Evolutionary conservation across 768 basidiomycete species (phyloP), one percentile per base, ranked within the genome.

Genomic region (Pleurotus sapidus): DNA sequence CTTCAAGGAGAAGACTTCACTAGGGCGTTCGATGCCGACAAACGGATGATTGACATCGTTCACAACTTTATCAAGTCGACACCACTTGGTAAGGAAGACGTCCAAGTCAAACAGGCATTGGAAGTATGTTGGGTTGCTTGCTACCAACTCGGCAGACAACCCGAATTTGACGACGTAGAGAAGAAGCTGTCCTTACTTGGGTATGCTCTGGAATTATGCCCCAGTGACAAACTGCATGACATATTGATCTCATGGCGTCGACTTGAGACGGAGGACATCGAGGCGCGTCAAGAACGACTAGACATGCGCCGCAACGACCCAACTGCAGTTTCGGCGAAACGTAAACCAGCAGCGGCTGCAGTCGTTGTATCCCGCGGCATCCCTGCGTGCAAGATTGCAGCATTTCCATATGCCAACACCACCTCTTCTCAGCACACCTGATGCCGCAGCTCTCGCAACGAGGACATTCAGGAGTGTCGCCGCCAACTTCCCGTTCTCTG

Each of bases 41-140:
- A 88, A 60, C 75, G 77, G 40, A 94, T 95, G 86, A 82, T 92
- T 15, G 74, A 81, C 48, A 78, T 72, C 18, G 84, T 90, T 39
- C 67, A 76, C n/a, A 67, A 73, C 14, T 69, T 93, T 47, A 76
- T 79, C 25, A 59, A 73, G 1, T 64, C 75, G 7, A 25, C 64
- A 5, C 53, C 71, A 0, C 48, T 59, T 11, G 63, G 64, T 23
- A 39, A 65, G 2, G 73, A 75, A n/a, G 77, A 82, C 38, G 67
- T 70, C 12, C 69, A 71, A 57, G 63, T 84, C 25, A 69, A 73
- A 57, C 86, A 89, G 59, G 89, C 88, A 1, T 80, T 80, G 47
- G 88, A 93, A 61, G 88, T 95, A 37, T 92, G 89, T 61, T 98
- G 95, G 95, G 85, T 89, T 24, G 85, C 89, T 2, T 93, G 91